These are phyloP conservation scores for Gilbertella persicaria DNA, from an alignment of 371 early-diverging fungal genomes.

Conservation along the genomic window DNA sequence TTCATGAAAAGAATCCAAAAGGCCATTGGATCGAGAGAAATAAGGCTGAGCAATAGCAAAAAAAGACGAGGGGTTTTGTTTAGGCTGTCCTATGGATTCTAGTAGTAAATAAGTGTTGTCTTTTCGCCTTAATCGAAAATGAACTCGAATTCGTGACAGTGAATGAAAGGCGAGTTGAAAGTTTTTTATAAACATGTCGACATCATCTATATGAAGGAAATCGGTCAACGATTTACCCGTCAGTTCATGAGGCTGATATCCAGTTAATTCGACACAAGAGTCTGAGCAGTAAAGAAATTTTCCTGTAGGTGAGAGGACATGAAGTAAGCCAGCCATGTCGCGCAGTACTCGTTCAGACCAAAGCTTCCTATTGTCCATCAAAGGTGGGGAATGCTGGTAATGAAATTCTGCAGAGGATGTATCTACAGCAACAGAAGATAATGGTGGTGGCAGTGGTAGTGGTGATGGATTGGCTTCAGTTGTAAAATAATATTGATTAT, in stretches of 20 bases:
- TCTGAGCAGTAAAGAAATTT: conserved; percentile 55
- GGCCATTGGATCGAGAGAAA: conserved; percentile 31
- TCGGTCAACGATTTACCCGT: conserved; percentile 47
- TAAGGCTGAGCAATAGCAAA: conserved; percentile 50
- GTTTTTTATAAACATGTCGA: conserved; percentile 40
- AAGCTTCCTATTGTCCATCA: conserved; percentile 24
- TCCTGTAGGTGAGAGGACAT: conserved; percentile 51
- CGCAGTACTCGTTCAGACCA: conserved; percentile 49
- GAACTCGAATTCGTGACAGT: conserved; percentile 25
- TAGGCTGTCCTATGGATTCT: conserved; percentile 46
- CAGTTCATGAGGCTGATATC: conserved; percentile 52
- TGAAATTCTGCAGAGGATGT: too few relatives aligned
- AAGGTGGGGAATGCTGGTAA: conserved; percentile 1
- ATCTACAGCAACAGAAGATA: too few relatives aligned
- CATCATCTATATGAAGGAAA: conserved; percentile 57
- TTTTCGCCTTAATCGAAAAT: conserved; percentile 46
- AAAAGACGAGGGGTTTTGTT: conserved; percentile 26
- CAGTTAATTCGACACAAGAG: conserved; percentile 47
- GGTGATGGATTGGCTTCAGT: too few relatives aligned
- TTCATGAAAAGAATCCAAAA: conserved; percentile 47
- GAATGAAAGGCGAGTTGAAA: conserved; percentile 33
- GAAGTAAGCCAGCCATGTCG: conserved; percentile 56
- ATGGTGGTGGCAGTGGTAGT: conserved; percentile 7
- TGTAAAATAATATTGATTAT: too few relatives aligned
- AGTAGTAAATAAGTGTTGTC: conserved; percentile 42